phyloP scores from a whole-genome alignment of 2,329 filamentous ascomycete species.

The Balansia obtecta region DNA sequence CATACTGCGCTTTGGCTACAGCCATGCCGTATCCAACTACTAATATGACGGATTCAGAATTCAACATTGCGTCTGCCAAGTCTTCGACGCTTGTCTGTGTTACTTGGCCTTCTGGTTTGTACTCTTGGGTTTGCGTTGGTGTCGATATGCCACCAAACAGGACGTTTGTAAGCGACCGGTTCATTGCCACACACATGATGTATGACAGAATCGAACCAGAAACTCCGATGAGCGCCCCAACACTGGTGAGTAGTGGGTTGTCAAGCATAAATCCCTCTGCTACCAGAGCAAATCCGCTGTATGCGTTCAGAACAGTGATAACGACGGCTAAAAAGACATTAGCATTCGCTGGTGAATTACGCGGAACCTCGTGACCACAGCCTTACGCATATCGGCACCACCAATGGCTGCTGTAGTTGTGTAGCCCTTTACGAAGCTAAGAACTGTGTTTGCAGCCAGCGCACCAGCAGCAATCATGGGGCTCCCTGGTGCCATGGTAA shows the following conservation, averaged over 20 bases:
- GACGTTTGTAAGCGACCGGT: conserved; percentile 77
- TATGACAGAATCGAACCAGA: conserved; percentile 83
- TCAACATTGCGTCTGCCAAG: conserved; percentile 60
- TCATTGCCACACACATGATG: conserved; percentile 84
- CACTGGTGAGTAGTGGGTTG: conserved; percentile 71
- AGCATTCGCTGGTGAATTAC: conserved; percentile 3
- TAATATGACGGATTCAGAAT: conserved; percentile 77
- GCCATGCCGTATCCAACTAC: conserved; percentile 92
- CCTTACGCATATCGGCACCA: conserved; percentile 75
- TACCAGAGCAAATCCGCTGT: conserved; percentile 81
- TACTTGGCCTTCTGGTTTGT: conserved; percentile 68
- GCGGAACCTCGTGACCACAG: neutral
- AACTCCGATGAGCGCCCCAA: conserved; percentile 78
- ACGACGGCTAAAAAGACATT: conserved; percentile 46
- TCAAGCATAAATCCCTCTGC: conserved; percentile 88
- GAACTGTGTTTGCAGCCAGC: conserved; percentile 58
- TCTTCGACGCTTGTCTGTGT: conserved; percentile 72
- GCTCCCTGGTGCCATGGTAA: conserved; percentile 69
- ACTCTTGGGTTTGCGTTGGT: conserved; percentile 44
- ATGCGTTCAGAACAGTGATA: conserved; percentile 82
- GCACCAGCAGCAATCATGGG: conserved; percentile 70
- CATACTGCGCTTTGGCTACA: conserved; percentile 85
- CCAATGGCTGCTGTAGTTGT: conserved; percentile 83
- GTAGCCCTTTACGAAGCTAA: conserved; percentile 78
- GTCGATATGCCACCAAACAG: conserved; percentile 63